Evolutionary conservation across 2,329 filamentous ascomycete species (phyloP).

Genomic region (Anthostomella pinea): DNA sequence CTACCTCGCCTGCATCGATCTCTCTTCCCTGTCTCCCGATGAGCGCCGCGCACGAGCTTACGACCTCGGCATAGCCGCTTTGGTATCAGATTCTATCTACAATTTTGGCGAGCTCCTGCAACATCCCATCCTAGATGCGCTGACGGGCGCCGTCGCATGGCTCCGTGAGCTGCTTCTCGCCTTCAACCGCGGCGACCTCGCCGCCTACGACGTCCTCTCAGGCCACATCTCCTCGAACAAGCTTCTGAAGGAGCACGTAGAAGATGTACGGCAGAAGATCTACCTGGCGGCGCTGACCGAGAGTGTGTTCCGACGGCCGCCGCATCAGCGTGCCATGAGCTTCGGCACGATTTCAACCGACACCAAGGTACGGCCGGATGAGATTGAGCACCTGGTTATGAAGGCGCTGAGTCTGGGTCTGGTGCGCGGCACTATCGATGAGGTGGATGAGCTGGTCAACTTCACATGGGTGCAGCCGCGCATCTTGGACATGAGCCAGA

Average conservation of each 20-base stretch:
- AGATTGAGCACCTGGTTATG: constrained; percentile 99
- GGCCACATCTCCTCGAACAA: constrained; percentile 77
- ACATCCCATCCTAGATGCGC: constrained; percentile 88
- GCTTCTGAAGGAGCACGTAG: constrained; percentile 74
- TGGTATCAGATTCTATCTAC: constrained; percentile 95
- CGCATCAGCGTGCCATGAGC: constrained; percentile 91
- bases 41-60: constrained; percentile 85
- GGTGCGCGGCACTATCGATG: constrained; percentile 88
- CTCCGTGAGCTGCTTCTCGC: constrained; percentile 93
- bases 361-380: constrained; percentile 84
- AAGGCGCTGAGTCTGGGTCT: constrained; percentile 95
- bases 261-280: constrained; percentile 94
- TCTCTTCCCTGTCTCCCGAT: constrained; percentile 66
- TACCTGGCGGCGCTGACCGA: constrained; percentile 95
- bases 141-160: constrained; percentile 79
- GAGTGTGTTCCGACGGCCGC: constrained; percentile 90
- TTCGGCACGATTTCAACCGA: constrained; percentile 86
- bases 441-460: constrained; percentile 88
- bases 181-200: constrained; percentile 93
- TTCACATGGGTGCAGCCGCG: constrained; percentile 99
- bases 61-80: constrained; percentile 86
- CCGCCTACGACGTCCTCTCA: constrained; percentile 78
- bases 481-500: constrained; percentile 93
- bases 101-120: constrained; percentile 99
- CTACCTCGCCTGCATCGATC: constrained; percentile 93